Evolutionary conservation across 805 yeast species (phyloP), one percentile per base, ranked within the genome.

Genomic region (Hanseniaspora osmophila): DNA sequence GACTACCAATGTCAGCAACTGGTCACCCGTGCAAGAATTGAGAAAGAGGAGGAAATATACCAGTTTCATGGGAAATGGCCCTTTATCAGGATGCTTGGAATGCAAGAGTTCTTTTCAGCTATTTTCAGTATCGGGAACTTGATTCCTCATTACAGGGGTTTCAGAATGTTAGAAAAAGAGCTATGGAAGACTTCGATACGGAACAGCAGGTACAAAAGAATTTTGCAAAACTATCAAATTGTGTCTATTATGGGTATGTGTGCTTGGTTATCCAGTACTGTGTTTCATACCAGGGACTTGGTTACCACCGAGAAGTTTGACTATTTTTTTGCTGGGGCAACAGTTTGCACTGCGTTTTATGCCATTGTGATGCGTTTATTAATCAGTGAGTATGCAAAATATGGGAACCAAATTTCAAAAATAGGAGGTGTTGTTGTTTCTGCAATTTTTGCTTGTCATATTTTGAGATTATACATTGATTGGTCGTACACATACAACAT

Each of bases 31-130:
- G 65, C 73, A 35, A 67, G 95, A 18, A 62, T 65, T 13, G 51
- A 47, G 0, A 51, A 62, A 2, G 68, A 70, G n/a, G 69, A 72
- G 48, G 79, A 77, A 46, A 65, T 85, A 0, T 71, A 71, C 37
- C 98, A 92, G 60, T 92, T 85, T 64, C 96, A 92, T 61, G 98
- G 98, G 0, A 92, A 92, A 65, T 92, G 98, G 98, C 97, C 97
- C 2, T 92, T 92, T 56, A 50, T 68, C 15, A 70, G 98, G 43
- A 57, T 83, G 0, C 62, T 71, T n/a, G 94, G 94, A 0, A 66
- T 82, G 11, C 98, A 92, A 61, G 98, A 92, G 59, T 65, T 86
- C 0, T 84, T 80, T 19, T 80, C 94, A 12, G 78, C 83, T 1
- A 17, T 86, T 1, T 90, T 92, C 60, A 83, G 95, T n/a, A 54